These are phyloP conservation scores for Fusarium pseudoanthophilum DNA, from an alignment of 2,329 filamentous ascomycete genomes.

Conservation along the genomic window DNA sequence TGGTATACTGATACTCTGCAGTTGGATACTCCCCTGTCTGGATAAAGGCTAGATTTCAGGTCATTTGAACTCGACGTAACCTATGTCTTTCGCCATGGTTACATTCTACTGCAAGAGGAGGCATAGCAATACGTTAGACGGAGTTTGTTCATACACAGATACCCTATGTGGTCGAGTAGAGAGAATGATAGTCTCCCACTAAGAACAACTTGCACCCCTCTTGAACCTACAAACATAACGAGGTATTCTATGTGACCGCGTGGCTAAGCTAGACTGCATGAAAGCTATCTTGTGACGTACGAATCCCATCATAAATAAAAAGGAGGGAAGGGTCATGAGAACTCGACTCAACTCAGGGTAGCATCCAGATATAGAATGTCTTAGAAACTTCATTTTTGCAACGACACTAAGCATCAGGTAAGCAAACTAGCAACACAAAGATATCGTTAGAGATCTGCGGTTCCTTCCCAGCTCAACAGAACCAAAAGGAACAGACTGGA, in stretches of 20 bases:
- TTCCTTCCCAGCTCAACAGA: not conserved
- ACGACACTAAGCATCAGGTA: not conserved
- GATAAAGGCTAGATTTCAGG: not conserved
- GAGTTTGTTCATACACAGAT: not conserved
- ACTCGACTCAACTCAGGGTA: slow-evolving; percentile 1
- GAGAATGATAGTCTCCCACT: slow-evolving; percentile 11
- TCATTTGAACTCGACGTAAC: not conserved
- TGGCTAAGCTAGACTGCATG: not conserved
- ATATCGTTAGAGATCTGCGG: not conserved
- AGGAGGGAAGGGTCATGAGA: slow-evolving; percentile 11
- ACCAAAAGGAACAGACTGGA: not conserved
- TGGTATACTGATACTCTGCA: slow-evolving; percentile 1
- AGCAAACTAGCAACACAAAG: not conserved
- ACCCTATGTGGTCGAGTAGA: slow-evolving; percentile 1
- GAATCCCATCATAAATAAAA: not conserved
- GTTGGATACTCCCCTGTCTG: slow-evolving; percentile 20
- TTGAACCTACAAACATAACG: not conserved
- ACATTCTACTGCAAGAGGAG: not conserved
- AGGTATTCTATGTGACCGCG: not conserved
- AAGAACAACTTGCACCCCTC: not conserved
- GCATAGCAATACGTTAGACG: not conserved
- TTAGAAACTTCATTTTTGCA: slow-evolving; percentile 1
- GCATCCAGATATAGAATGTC: slow-evolving; percentile 21
- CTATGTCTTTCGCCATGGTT: not conserved
- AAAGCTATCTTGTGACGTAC: slow-evolving; percentile 17